Evolutionary conservation across 2,329 filamentous ascomycete species (phyloP).

Genomic region (Phialemoniopsis sp.): DNA sequence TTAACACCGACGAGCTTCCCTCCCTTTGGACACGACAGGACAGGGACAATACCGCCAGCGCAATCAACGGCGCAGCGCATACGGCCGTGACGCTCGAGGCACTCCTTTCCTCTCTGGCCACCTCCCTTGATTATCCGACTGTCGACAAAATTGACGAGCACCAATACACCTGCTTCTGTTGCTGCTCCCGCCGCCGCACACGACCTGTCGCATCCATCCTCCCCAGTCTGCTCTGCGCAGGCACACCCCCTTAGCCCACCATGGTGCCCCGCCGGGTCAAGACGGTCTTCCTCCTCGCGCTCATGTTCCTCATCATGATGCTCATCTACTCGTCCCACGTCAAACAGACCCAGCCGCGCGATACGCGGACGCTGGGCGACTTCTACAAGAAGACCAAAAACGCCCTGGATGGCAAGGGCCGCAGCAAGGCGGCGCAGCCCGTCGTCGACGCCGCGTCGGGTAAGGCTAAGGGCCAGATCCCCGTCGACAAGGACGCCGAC

Average conservation of each 20-base stretch:
- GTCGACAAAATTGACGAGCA: too few species aligned
- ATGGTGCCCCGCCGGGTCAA: slow-evolving; percentile 67
- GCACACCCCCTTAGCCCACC: slow-evolving; percentile 5
- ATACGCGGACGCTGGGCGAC: slow-evolving; percentile 39
- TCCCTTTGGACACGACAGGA: too few species aligned
- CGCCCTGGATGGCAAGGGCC: slow-evolving; percentile 36
- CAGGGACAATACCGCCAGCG: too few species aligned
- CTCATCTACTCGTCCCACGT: slow-evolving; percentile 69
- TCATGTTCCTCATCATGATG: slow-evolving; percentile 62
- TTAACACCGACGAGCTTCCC: too few species aligned
- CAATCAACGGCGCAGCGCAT: too few species aligned
- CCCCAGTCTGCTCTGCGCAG: neutral
- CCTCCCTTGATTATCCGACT: too few species aligned
- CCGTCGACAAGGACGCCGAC: slow-evolving; percentile 48
- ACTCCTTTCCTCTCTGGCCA: too few species aligned
- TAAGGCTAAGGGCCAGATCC: slow-evolving; percentile 25
- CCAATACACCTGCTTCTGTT: too few species aligned
- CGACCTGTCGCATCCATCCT: too few species aligned
- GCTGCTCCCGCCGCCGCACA: too few species aligned
- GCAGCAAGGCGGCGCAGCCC: slow-evolving; percentile 20
- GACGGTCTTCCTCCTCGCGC: slow-evolving; percentile 58
- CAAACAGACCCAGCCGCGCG: slow-evolving; percentile 43
- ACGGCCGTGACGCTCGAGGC: too few species aligned
- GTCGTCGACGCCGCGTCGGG: slow-evolving; percentile 31
- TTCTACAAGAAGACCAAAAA: slow-evolving; percentile 59